These are phyloP conservation scores for Phycomyces nitens DNA, from an alignment of 192 early-diverging fungal species.

Conservation along the genomic window DNA sequence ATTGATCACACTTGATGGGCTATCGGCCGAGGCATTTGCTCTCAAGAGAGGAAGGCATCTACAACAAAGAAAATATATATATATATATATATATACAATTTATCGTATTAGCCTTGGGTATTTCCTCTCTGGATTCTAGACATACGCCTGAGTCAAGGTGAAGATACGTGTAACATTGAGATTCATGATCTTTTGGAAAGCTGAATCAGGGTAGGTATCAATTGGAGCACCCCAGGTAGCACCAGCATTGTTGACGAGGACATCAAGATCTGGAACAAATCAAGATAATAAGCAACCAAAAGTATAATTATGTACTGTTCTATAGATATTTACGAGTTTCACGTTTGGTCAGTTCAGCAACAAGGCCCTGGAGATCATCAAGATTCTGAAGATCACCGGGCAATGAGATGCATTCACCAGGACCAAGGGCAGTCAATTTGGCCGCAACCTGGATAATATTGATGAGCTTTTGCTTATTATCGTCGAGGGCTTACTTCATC, in stretches of 20 bases:
- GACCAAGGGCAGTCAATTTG: conserved; percentile 62
- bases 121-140: conserved; percentile 18
- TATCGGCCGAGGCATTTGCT: conserved; percentile 44
- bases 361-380: conserved; percentile 55
- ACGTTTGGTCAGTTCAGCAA: conserved; percentile 45
- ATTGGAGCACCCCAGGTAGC: conserved; percentile 57
- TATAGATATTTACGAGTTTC: conserved; percentile 51
- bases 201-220: conserved; percentile 54
- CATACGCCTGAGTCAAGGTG: conserved; percentile 67
- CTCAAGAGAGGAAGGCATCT: conserved; percentile 64
- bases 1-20: conserved; percentile 84
- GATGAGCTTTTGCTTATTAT: background rate
- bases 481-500: conserved; percentile 28
- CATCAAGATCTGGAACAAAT: conserved; percentile 56
- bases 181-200: conserved; percentile 76
- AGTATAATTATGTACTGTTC: too few relatives aligned
- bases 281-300: too few relatives aligned
- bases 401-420: conserved; percentile 69
- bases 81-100: background rate
- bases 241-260: conserved; percentile 88
- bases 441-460: conserved; percentile 42
- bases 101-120: background rate
- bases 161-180: conserved; percentile 83
- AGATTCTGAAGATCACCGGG: conserved; percentile 68
- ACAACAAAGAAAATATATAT: too few relatives aligned